A percentile compares a stretch with the other conserved stretches of the same genome.
phyloP scores from a whole-genome alignment of 768 basidiomycete species.

The Termitomyces sp. region DNA sequence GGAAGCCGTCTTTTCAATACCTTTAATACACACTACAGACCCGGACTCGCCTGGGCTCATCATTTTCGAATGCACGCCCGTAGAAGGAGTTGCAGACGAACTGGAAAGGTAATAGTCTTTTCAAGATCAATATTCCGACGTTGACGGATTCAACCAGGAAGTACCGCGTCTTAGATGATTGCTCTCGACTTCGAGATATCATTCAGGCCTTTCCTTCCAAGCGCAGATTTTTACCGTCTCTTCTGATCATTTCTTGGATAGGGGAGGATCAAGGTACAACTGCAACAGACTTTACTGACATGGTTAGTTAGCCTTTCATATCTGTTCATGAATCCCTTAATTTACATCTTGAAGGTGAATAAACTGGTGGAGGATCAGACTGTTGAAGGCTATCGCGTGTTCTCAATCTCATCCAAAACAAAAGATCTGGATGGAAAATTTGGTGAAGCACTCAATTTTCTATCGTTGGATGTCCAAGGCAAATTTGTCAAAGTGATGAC shows the following conservation, averaged over 20 bases:
- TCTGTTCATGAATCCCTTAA: neutral
- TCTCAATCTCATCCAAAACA: conserved; percentile 44
- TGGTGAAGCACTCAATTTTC: conserved; percentile 27
- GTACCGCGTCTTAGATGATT: conserved; percentile 69
- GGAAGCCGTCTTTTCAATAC: conserved; percentile 58
- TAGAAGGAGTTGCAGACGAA: conserved; percentile 56
- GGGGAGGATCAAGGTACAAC: conserved; percentile 32
- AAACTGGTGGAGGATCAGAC: conserved; percentile 39
- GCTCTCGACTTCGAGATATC: conserved; percentile 61
- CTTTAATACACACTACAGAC: conserved; percentile 25
- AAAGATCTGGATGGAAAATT: conserved; percentile 59
- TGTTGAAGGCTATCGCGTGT: conserved; percentile 34
- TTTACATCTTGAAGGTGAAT: conserved; percentile 32
- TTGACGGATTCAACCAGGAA: conserved; percentile 35
- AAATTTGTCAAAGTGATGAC: conserved; percentile 42
- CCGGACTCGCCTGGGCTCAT: conserved; percentile 57
- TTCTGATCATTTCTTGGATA: conserved; percentile 59
- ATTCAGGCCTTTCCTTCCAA: conserved; percentile 45
- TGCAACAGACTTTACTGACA: conserved; percentile 46
- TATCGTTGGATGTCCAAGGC: conserved; percentile 54
- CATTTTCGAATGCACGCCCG: conserved; percentile 70
- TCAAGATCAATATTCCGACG: conserved; percentile 3
- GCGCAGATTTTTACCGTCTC: conserved; percentile 56
- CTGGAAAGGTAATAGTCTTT: conserved; percentile 48
- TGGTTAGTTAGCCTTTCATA: conserved; percentile 37